Base-by-base conservation (phyloP, 1,284 basidiomycete genomes). In the Cutaneotrichosporon cyanovorans region DNA sequence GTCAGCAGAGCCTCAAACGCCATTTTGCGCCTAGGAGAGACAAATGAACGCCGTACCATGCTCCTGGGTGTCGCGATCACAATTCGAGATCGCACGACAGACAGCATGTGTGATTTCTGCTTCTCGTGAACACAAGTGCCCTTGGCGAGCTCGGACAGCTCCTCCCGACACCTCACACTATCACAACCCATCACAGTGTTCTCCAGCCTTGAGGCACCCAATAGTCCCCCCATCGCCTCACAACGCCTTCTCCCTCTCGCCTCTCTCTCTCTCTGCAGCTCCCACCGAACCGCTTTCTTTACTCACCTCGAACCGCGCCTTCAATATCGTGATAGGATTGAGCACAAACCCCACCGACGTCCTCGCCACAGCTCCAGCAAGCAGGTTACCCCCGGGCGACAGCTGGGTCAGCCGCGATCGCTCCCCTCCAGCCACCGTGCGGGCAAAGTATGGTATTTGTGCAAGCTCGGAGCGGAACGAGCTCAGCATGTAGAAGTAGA, bases 281-380 rank as follows among this genome's bases (percentile, higher is more conserved):
- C n/a, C n/a, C n/a, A n/a, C n/a, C n/a, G n/a, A n/a, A n/a, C n/a
- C n/a, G n/a, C n/a, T n/a, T n/a, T n/a, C n/a, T n/a, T 7, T 7
- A 69, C 82, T 39, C 47, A 85, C 91, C 80, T 98, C 93, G 56
- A 85, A 95, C 12, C 93, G 80, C 19, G 93, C 88, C 72, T 99
- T 99, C 48, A 98, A 74, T 12, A 98, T 83, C 0, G 93, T 88
- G 57, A 98, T 83, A 0, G 93, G 95, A 65, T 93, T 97, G 50
- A 98, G 65, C 0, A 92, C 54, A 60, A 96, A 84, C 0, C 93
- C 93, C 1, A 97, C 87, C 0, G 76, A 76, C 11, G 90, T 84
- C 39, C 95, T 80, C 0, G 88, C 82, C 4, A 85, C 78, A 0
- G 90, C 92, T 2, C 93, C 93, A 0, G 93, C 85, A 11, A 95